Base-by-base conservation (phyloP, 768 basidiomycete genomes). In the Mycena amicta region DNA sequence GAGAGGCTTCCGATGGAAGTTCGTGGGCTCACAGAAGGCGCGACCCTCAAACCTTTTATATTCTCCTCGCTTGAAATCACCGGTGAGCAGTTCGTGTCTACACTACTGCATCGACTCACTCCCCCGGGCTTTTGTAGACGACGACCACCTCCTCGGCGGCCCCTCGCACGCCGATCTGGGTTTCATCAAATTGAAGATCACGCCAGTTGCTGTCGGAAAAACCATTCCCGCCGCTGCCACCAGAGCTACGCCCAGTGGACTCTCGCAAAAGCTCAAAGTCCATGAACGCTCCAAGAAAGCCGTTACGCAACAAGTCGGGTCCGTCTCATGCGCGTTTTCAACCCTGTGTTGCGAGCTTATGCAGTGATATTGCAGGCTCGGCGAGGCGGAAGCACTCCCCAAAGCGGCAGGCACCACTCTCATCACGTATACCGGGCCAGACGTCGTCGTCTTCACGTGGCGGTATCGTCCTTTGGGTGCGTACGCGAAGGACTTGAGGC, bases 61-160 rank as follows among this genome's bases (percentile, higher is more conserved):
- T 66, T 66, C 37, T 55, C 62, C 11, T 33, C 56, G 5, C 18
- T 64, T 20, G 29, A 62, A n/a, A 26, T 63, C 1, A 62, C 63
- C 26, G 66, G 66, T 59, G 15, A 40, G 50, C 18, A 8, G 33
- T 37, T n/a, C n/a, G n/a, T n/a, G n/a, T n/a, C n/a, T n/a, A n/a
- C n/a, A n/a, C n/a, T n/a, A n/a, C n/a, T n/a, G n/a, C n/a, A n/a
- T n/a, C n/a, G n/a, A n/a, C n/a, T n/a, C n/a, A n/a, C n/a, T n/a
- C n/a, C n/a, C n/a, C n/a, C n/a, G n/a, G n/a, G n/a, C n/a, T n/a
- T n/a, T n/a, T n/a, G 33, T 18, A 37, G 33, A 37, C 33, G 33
- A 37, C 33, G 33, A 37, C 18, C 8, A 18, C 8, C 33, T 37
- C 33, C 33, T 37, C 33, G 33, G 33, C 33, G 33, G 33, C 33